These are phyloP conservation scores for Craterostigma plantagineum DNA, from an alignment of 257 asterid species.

Conservation along the genomic window DNA sequence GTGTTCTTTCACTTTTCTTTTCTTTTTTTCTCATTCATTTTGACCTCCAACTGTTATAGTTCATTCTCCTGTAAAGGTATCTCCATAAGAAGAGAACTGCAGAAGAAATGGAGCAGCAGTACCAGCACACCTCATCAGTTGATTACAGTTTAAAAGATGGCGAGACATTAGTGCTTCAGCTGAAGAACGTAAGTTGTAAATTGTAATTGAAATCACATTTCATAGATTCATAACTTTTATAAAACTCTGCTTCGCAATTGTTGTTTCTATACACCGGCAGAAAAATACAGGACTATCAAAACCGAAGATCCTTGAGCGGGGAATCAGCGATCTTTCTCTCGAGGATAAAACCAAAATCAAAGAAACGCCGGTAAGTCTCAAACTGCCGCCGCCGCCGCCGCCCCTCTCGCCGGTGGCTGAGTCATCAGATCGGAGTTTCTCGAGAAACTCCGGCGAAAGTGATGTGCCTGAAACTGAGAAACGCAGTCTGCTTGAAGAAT, in stretches of 20 bases:
- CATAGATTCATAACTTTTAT: too few relatives aligned
- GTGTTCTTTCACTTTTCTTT: too few relatives aligned
- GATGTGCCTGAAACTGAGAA: conserved; percentile 12
- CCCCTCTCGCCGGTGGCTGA: conserved; percentile 40
- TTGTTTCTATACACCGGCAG: conserved; percentile 10
- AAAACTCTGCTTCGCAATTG: too few relatives aligned
- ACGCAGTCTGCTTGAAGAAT: conserved; percentile 16
- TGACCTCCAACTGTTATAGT: too few relatives aligned
- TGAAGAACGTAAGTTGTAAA: conserved; percentile 53
- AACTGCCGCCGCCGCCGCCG: conserved; percentile 61
- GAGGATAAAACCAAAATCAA: conserved; percentile 37
- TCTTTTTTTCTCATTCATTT: too few relatives aligned
- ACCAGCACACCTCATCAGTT: conserved; percentile 57
- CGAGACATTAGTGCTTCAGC: conserved; percentile 75
- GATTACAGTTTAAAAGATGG: conserved; percentile 97
- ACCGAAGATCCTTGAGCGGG: conserved; percentile 83
- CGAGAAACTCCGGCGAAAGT: conserved; percentile 20
- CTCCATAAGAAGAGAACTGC: conserved; percentile 87
- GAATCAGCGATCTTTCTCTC: conserved; percentile 44
- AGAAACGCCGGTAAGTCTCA: conserved; percentile 29
- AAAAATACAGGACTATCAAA: conserved; percentile 32
- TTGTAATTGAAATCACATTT: background rate
- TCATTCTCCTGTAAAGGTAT: conserved; percentile 36
- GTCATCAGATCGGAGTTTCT: conserved; percentile 22
- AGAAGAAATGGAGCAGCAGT: conserved; percentile 94